These are phyloP conservation scores for Picea glauca DNA, from an alignment of 75 land plant species.

Conservation along the genomic window DNA sequence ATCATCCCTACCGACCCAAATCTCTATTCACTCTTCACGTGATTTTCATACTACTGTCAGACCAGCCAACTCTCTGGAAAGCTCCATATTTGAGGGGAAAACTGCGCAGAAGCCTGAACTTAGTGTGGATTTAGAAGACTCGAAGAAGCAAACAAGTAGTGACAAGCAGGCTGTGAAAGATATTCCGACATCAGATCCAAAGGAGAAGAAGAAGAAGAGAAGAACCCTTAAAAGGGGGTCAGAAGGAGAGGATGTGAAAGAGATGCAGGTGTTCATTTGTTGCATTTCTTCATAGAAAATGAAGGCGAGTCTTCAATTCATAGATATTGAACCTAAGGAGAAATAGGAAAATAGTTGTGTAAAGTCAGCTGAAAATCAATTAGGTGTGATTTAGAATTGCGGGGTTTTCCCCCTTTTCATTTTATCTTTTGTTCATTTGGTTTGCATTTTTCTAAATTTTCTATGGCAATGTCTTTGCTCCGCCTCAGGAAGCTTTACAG, in stretches of 20 bases:
- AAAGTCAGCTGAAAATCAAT: neutral
- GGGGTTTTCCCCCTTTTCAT: neutral
- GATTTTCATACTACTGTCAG: too few relatives aligned
- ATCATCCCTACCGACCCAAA: constrained; percentile 14
- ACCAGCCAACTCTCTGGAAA: too few relatives aligned
- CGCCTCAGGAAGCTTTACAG: constrained; percentile 69
- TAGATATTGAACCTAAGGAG: neutral
- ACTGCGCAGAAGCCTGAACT: constrained; percentile 5
- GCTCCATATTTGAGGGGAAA: constrained; percentile 17
- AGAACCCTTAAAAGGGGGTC: constrained; percentile 59
- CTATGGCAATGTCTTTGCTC: neutral
- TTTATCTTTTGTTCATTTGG: neutral
- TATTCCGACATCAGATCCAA: neutral
- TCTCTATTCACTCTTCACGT: constrained; percentile 9
- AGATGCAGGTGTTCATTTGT: constrained; percentile 59
- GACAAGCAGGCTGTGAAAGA: constrained; percentile 13
- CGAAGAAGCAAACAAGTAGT: constrained; percentile 11
- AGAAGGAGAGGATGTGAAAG: constrained; percentile 78
- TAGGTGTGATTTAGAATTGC: neutral
- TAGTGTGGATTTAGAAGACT: constrained; percentile 15
- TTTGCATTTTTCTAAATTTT: neutral
- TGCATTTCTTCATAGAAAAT: constrained; percentile 7
- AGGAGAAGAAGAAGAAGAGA: constrained; percentile 13
- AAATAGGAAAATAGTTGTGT: neutral
- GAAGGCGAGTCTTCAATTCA: constrained; percentile 25